Evolutionary conservation across 2,329 filamentous ascomycete species (phyloP).

Genomic region (Dothideomycetes sp.): DNA sequence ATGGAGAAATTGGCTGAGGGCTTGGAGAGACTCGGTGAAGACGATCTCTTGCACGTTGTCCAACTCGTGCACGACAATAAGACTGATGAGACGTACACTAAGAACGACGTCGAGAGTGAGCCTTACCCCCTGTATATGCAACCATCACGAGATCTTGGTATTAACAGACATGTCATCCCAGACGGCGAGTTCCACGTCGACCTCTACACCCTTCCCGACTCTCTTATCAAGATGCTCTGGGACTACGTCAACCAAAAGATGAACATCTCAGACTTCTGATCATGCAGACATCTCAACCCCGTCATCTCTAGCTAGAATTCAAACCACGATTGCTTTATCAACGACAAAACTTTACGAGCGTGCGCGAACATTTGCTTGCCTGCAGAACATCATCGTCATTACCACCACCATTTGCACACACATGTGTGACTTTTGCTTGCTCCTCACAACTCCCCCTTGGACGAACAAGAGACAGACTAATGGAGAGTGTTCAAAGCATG

Average conservation of each 20-base stretch:
- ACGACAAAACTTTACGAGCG: too few relatives aligned
- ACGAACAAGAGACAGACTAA: too few relatives aligned
- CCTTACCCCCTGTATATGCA: constrained; percentile 21
- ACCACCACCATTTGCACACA: too few relatives aligned
- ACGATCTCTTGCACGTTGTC: constrained; percentile 87
- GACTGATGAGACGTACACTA: constrained; percentile 84
- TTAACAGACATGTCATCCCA: too few relatives aligned
- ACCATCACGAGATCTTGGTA: constrained; percentile 23
- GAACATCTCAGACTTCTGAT: constrained; percentile 22
- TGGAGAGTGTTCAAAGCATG: too few relatives aligned
- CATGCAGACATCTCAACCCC: too few relatives aligned
- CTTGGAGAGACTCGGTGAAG: constrained; percentile 79
- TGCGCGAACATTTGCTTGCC: too few relatives aligned
- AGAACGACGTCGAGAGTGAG: constrained; percentile 92
- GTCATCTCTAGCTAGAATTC: too few relatives aligned
- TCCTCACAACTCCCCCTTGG: too few relatives aligned
- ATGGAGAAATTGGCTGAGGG: constrained; percentile 96
- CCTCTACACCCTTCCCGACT: constrained; percentile 90
- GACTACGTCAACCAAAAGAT: constrained; percentile 54
- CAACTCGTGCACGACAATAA: constrained; percentile 99
- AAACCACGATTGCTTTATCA: too few relatives aligned
- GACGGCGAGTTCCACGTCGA: constrained; percentile 98
- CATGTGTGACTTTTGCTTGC: too few relatives aligned
- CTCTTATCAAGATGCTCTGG: constrained; percentile 87
- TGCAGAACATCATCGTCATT: too few relatives aligned